These are phyloP conservation scores for Euphrasia arctica DNA, from an alignment of 305 asterid genomes.

Conservation along the genomic window DNA sequence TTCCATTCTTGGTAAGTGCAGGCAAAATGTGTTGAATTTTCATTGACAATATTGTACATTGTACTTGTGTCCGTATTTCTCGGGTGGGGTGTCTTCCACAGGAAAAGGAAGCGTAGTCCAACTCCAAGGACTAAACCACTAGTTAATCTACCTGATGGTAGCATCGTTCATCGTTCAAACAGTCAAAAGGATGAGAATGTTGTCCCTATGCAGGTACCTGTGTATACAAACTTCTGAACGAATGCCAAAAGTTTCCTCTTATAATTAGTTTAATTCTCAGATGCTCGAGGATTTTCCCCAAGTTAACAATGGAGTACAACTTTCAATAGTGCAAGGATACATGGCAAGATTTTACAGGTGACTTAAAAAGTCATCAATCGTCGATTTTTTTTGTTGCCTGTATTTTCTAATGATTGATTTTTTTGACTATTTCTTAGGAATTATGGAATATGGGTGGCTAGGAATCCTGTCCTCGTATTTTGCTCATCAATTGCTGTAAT, in stretches of 20 bases:
- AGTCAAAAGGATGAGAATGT: conserved; percentile 83
- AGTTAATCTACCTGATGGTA: conserved; percentile 63
- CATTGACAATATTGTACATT: conserved; percentile 68
- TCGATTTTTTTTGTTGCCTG: conserved; percentile 14
- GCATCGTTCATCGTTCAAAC: conserved; percentile 65
- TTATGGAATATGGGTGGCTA: conserved; percentile 99
- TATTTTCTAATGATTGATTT: conserved; percentile 20
- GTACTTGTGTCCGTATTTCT: conserved; percentile 71
- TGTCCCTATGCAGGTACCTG: conserved; percentile 86
- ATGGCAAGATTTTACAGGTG: conserved; percentile 97
- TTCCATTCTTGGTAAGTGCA: conserved; percentile 75
- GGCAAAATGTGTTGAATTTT: conserved; percentile 95
- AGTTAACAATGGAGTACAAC: conserved; percentile 79
- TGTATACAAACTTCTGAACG: conserved; percentile 22
- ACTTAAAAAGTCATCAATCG: conserved; percentile 18
- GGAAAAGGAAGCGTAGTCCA: conserved; percentile 55
- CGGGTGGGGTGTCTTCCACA: conserved; percentile 88
- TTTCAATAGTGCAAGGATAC: conserved; percentile 95
- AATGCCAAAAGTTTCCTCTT: neutral
- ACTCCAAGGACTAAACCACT: conserved; percentile 66
- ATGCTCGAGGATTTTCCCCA: conserved; percentile 95
- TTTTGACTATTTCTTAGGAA: conserved; percentile 53
- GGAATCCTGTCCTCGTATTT: conserved; percentile 81
- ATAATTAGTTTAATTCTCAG: conserved; percentile 36
- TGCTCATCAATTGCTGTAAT: conserved; percentile 74